A percentile compares a stretch with the other conserved stretches of the same genome.
Evolutionary conservation across 2,329 filamentous ascomycete genomes (phyloP).

Genomic region (Teratosphaeria epicoccoides): DNA sequence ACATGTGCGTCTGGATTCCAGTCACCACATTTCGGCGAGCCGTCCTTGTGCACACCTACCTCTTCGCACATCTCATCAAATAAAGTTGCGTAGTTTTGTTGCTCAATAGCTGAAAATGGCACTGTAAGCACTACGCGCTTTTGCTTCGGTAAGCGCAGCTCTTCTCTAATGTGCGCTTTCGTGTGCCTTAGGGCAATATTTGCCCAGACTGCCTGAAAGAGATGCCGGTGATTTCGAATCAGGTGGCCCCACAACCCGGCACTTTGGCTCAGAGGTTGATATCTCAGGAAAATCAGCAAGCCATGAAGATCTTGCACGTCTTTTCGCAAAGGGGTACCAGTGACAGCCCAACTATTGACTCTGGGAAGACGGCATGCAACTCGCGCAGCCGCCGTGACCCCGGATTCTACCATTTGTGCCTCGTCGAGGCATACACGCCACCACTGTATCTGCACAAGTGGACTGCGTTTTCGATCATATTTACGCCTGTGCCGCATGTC

Average conservation of each 20-base stretch:
- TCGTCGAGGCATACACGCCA: constrained; percentile 69
- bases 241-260: constrained; percentile 58
- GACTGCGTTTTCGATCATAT: constrained; percentile 57
- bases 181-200: constrained; percentile 72
- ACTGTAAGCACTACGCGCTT: constrained; percentile 79
- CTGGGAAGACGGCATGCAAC: constrained; percentile 73
- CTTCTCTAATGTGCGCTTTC: constrained; percentile 65
- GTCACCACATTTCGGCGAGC: constrained; percentile 48
- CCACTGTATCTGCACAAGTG: constrained; percentile 72
- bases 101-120: constrained; percentile 81
- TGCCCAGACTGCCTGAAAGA: constrained; percentile 61
- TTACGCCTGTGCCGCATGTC: constrained; percentile 44
- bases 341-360: constrained; percentile 82
- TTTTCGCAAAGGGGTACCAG: constrained; percentile 79
- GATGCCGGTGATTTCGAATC: constrained; percentile 45
- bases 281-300: constrained; percentile 68
- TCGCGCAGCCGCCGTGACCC: constrained; percentile 69
- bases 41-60: constrained; percentile 54
- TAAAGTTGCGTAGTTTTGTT: constrained; percentile 72
- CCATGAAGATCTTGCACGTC: constrained; percentile 70
- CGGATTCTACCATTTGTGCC: constrained; percentile 88
- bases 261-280: constrained; percentile 61
- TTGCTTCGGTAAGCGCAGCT: constrained; percentile 70
- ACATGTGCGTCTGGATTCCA: constrained; percentile 57
- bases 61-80: constrained; percentile 65